Evolutionary conservation across 2,329 filamentous ascomycete genomes (phyloP).

Genomic region (Mycogone perniciosa): DNA sequence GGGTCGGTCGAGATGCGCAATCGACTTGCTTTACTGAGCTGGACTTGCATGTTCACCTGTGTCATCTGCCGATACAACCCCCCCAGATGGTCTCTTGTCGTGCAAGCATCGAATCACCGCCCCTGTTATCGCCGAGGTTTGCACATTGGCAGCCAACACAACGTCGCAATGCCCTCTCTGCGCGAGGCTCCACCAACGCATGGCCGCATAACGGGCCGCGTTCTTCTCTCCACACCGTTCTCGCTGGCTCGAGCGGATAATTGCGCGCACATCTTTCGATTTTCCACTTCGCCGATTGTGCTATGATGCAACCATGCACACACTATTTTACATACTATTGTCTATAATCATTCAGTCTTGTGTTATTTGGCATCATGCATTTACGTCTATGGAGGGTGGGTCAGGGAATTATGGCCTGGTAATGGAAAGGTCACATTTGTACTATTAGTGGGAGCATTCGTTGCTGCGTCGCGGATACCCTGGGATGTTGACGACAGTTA

Average conservation of each 20-base stretch:
- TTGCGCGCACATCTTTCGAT: constrained; percentile 6
- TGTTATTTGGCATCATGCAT: constrained; percentile 9
- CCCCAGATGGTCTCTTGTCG: constrained; percentile 5
- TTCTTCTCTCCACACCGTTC: constrained; percentile 9
- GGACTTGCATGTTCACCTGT: constrained; percentile 11
- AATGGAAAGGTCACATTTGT: constrained; percentile 7
- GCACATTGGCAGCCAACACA: background rate
- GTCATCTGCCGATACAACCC: constrained; percentile 14
- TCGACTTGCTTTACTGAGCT: constrained; percentile 7
- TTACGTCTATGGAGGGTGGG: constrained; percentile 1
- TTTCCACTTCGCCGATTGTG: constrained; percentile 5
- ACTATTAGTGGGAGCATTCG: constrained; percentile 10
- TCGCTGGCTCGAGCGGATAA: constrained; percentile 20
- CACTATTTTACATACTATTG: background rate
- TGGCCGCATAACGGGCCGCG: constrained; percentile 15
- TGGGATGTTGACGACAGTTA: constrained; percentile 11
- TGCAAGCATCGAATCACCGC: constrained; percentile 12
- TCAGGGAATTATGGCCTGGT: constrained; percentile 6
- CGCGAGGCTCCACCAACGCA: constrained; percentile 5
- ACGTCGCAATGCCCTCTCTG: constrained; percentile 2
- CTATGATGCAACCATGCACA: constrained; percentile 5
- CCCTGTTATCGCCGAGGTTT: constrained; percentile 12
- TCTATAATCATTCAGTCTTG: no score
- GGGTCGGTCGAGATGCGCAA: constrained; percentile 10
- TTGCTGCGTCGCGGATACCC: constrained; percentile 12